A percentile compares a stretch with the other conserved stretches of the same genome.
Conservation (phyloP, 768 basidiomycete species). For the Lactarius evosmus region DNA sequence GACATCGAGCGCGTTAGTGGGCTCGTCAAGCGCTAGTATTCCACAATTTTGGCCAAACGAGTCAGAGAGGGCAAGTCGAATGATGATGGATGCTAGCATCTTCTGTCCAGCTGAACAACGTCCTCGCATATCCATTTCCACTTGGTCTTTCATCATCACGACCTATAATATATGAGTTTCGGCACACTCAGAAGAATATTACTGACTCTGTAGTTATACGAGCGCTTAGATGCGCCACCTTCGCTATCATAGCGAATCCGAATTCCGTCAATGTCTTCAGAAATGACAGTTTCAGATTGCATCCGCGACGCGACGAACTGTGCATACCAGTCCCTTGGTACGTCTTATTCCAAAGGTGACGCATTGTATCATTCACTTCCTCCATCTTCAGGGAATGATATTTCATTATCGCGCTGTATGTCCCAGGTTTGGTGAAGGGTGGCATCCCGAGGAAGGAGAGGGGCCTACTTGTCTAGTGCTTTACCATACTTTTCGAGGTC, state of each 20-base stretch:
- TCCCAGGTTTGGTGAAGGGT: constrained; percentile 26
- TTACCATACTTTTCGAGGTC: constrained; percentile 98
- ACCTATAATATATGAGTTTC: constrained; percentile 50
- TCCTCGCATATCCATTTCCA: constrained; percentile 99
- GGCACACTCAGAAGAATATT: constrained; percentile 18
- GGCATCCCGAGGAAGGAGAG: background rate
- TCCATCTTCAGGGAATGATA: constrained; percentile 98
- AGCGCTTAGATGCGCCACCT: constrained; percentile 82
- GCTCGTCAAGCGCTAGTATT: constrained; percentile 95
- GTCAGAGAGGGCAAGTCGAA: constrained; percentile 93
- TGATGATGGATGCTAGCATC: constrained; percentile 97
- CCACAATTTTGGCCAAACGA: constrained; percentile 98
- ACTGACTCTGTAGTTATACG: constrained; percentile 93
- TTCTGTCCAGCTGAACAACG: constrained; percentile 98
- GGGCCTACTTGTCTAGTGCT: constrained; percentile 86
- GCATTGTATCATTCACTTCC: constrained; percentile 98
- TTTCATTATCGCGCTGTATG: constrained; percentile 90
- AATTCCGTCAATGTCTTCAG: constrained; percentile 92
- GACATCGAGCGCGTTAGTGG: constrained; percentile 93
- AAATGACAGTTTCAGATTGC: constrained; percentile 8
- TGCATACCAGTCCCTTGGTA: constrained; percentile 92
- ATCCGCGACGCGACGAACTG: background rate
- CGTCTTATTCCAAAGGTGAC: constrained; percentile 96
- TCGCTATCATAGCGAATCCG: constrained; percentile 93
- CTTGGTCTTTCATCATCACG: constrained; percentile 98